Percentiles rank a stretch among this genome's conserved stretches.
Evolutionary conservation across 2,329 filamentous ascomycete species (phyloP).

Genomic region (Fusarium circinatum): DNA sequence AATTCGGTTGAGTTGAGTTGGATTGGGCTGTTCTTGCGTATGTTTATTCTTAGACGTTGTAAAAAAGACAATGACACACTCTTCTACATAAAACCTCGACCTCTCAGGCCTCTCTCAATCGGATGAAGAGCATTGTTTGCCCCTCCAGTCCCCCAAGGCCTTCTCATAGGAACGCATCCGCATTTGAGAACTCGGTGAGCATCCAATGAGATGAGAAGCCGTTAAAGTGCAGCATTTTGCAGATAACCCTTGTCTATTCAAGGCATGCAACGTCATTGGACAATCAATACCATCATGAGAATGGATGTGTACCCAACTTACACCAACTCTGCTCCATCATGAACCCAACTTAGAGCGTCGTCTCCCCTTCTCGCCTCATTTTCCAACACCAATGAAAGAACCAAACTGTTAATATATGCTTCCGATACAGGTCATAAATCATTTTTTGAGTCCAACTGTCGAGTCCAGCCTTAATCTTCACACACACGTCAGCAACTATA

Average conservation of each 20-base stretch:
- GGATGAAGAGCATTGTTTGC: neutral
- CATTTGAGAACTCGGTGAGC: neutral
- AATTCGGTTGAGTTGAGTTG: conserved; percentile 22
- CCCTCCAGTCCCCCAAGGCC: neutral
- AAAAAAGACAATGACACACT: conserved; percentile 31
- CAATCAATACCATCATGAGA: neutral
- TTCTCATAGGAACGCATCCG: conserved; percentile 10
- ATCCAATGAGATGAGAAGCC: conserved; percentile 20
- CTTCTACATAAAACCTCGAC: neutral
- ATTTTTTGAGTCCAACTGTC: neutral
- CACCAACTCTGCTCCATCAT: conserved; percentile 3
- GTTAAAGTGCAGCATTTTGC: conserved; percentile 3
- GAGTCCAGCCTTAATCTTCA: conserved; percentile 1
- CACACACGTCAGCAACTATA: conserved; percentile 30
- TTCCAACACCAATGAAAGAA: neutral
- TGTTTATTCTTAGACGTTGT: conserved; percentile 26
- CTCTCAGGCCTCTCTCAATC: neutral
- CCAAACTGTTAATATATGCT: neutral
- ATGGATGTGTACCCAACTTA: conserved; percentile 25
- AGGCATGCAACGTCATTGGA: conserved; percentile 15
- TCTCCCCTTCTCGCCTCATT: conserved; percentile 9
- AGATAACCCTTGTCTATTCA: conserved; percentile 13
- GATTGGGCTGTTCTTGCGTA: conserved; percentile 16
- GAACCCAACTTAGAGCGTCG: neutral
- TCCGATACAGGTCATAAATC: conserved; percentile 3